Evolutionary conservation across 345 rosid genomes (phyloP).

Genomic region (Citrus reticulata): DNA sequence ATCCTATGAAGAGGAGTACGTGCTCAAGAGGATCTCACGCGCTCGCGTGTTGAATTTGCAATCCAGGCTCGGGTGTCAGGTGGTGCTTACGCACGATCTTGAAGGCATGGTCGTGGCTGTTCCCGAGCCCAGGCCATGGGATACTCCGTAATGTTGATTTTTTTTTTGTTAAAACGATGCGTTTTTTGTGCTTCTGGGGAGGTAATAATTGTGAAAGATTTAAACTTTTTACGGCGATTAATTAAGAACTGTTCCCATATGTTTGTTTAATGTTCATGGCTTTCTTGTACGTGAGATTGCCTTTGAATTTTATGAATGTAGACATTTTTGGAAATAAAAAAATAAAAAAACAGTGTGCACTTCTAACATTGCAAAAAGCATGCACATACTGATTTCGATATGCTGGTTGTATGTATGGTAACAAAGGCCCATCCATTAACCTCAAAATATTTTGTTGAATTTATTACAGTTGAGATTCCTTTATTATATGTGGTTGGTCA

Average conservation of each 20-base stretch:
- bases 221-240: not conserved
- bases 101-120: slow-evolving; percentile 99
- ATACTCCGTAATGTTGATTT: slow-evolving; percentile 50
- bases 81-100: slow-evolving; percentile 66
- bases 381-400: too few relatives aligned
- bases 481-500: not conserved
- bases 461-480: not conserved
- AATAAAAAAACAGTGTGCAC: too few relatives aligned
- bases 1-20: slow-evolving; percentile 89
- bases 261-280: not conserved
- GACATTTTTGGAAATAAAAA: not conserved
- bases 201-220: slow-evolving; percentile 3
- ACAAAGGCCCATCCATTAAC: too few relatives aligned
- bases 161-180: not conserved
- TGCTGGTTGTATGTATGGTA: too few relatives aligned
- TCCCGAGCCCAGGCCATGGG: slow-evolving; percentile 98
- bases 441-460: not conserved
- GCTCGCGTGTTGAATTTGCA: slow-evolving; percentile 62
- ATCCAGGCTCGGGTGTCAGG: slow-evolving; percentile 89
- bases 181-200: slow-evolving; percentile 8
- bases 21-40: slow-evolving; percentile 74
- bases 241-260: not conserved
- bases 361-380: too few relatives aligned
- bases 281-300: not conserved
- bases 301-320: not conserved